A percentile compares a stretch with the other conserved stretches of the same genome.
phyloP scores from a whole-genome alignment of 75 land plant genomes.

The Cupressus sempervirens region DNA sequence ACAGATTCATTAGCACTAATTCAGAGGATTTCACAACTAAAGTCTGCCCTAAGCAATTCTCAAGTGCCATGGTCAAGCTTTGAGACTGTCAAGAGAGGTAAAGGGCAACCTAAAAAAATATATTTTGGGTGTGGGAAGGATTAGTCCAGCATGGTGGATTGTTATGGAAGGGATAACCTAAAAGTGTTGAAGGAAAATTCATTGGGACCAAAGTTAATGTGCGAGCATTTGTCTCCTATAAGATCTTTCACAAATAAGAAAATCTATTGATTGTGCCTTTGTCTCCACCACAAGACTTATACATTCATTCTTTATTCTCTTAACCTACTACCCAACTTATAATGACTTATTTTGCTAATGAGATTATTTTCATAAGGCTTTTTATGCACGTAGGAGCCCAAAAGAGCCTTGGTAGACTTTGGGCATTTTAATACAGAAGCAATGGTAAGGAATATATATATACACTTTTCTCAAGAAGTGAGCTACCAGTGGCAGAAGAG shows the following conservation, averaged over 20 bases:
- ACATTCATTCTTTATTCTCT: neutral
- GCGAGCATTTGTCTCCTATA: neutral
- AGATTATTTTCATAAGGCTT: too few species aligned
- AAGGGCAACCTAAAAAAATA: neutral
- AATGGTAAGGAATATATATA: too few species aligned
- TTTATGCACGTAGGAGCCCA: too few species aligned
- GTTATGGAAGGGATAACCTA: neutral
- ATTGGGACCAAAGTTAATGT: neutral
- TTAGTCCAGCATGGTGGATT: neutral
- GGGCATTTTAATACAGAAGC: too few species aligned
- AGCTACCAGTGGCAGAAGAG: too few species aligned
- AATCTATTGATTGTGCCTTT: too few species aligned
- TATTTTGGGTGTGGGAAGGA: neutral
- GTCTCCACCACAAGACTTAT: too few species aligned
- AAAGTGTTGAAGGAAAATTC: conserved; percentile 7
- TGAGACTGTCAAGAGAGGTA: conserved; percentile 1
- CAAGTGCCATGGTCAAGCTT: too few species aligned
- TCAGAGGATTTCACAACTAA: too few species aligned
- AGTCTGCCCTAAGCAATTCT: too few species aligned
- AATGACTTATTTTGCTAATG: neutral
- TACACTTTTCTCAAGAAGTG: too few species aligned
- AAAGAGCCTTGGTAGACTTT: too few species aligned
- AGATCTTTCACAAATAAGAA: neutral
- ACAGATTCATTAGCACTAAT: neutral
- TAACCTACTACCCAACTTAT: neutral